phyloP scores from a whole-genome alignment of 1,139 yeast genomes.

The Kurtzmaniella quercitrusa region DNA sequence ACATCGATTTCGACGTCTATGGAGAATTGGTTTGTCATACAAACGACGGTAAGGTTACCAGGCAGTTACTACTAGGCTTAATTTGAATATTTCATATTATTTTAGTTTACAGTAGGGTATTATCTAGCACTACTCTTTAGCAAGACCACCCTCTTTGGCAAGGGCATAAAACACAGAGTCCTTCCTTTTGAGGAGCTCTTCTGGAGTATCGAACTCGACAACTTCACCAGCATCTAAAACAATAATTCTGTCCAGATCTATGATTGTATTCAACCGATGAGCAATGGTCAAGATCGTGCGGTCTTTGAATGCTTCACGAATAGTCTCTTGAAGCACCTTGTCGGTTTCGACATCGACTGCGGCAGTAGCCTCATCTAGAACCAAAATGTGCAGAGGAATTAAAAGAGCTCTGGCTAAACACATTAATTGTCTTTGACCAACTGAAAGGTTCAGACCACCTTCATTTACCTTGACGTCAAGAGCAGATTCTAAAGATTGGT shows the following conservation, averaged over 20 bases:
- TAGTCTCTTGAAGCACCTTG: slow-evolving; percentile 78
- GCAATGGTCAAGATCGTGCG: slow-evolving; percentile 94
- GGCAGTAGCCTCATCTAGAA: slow-evolving; percentile 95
- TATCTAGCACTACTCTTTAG: slow-evolving; percentile 18
- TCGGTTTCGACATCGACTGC: slow-evolving; percentile 97
- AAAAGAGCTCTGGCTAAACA: slow-evolving; percentile 86
- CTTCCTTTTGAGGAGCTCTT: slow-evolving; percentile 57
- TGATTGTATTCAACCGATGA: slow-evolving; percentile 86
- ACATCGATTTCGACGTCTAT: too few species aligned
- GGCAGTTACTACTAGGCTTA: too few species aligned
- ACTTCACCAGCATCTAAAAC: slow-evolving; percentile 84
- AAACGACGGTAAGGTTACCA: too few species aligned
- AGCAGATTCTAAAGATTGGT: slow-evolving; percentile 35
- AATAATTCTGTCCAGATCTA: slow-evolving; percentile 85
- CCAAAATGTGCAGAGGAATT: slow-evolving; percentile 72
- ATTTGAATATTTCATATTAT: neutral
- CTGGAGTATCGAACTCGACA: slow-evolving; percentile 84
- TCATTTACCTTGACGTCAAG: slow-evolving; percentile 66
- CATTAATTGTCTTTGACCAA: slow-evolving; percentile 89
- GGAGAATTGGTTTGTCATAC: too few species aligned
- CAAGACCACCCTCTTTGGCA: slow-evolving; percentile 64
- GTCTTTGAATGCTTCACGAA: slow-evolving; percentile 77
- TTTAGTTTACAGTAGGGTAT: neutral
- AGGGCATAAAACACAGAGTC: slow-evolving; percentile 74
- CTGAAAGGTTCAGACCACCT: slow-evolving; percentile 85